Evolutionary conservation across 1,139 yeast species (phyloP).

Genomic region (Meyerozyma smithsonii): DNA sequence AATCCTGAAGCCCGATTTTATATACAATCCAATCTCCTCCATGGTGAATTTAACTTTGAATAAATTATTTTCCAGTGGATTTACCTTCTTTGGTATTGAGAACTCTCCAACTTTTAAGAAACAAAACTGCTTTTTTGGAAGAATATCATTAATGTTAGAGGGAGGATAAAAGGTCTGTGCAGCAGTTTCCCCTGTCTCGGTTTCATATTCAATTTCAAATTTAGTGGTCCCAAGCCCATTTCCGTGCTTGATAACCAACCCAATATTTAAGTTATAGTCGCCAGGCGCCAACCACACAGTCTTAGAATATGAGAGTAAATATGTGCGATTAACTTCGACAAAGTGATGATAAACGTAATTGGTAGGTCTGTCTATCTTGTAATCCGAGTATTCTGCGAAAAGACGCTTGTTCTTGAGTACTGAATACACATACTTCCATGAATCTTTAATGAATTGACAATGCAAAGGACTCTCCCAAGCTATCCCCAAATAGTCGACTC

Average conservation of each 20-base stretch:
- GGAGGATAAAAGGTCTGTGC: conserved; percentile 50
- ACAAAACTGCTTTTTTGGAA: conserved; percentile 50
- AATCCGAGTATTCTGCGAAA: conserved; percentile 50
- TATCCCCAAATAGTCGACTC: conserved; percentile 1
- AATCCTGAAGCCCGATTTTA: conserved; percentile 54
- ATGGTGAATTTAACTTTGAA: conserved; percentile 42
- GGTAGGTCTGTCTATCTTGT: conserved; percentile 47
- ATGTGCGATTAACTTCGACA: conserved; percentile 46
- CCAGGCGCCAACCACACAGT: conserved; percentile 49
- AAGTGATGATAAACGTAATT: conserved; percentile 41
- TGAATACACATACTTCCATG: conserved; percentile 53
- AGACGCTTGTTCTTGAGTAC: conserved; percentile 47
- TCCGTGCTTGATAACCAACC: conserved; percentile 48
- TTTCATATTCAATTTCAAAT: conserved; percentile 38
- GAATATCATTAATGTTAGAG: conserved; percentile 50
- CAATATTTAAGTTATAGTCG: conserved; percentile 46
- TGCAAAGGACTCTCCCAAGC: conserved; percentile 7
- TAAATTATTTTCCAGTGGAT: conserved; percentile 18
- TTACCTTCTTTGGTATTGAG: conserved; percentile 16
- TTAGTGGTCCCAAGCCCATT: conserved; percentile 58
- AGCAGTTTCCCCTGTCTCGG: conserved; percentile 16
- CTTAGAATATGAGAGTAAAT: conserved; percentile 45
- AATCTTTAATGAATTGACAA: conserved; percentile 37
- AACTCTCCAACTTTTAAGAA: conserved; percentile 52
- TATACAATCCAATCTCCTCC: conserved; percentile 56